phyloP scores from a whole-genome alignment of 2,329 filamentous ascomycete species.

The Phialophora macrospora region DNA sequence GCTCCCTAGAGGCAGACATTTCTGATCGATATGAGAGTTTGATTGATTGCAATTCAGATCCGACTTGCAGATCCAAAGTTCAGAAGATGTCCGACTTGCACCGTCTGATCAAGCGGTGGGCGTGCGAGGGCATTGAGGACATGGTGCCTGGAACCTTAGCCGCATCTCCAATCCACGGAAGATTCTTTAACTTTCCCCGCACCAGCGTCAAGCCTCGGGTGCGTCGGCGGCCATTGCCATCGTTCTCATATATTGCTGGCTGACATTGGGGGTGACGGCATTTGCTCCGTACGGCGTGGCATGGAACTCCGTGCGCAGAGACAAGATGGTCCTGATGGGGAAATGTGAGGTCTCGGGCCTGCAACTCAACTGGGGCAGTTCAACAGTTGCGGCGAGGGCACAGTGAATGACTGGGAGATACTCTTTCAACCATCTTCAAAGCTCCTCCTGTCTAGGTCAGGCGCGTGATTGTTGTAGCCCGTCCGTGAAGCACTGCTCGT shows the following conservation, averaged over 20 bases:
- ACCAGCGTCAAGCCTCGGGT: neutral
- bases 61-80: neutral
- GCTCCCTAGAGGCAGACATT: conserved; percentile 6
- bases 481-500: neutral
- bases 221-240: neutral
- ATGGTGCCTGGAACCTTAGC: neutral
- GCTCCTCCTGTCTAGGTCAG: neutral
- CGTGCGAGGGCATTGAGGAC: neutral
- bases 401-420: neutral
- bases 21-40: neutral
- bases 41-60: neutral
- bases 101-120: neutral
- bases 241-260: neutral
- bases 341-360: neutral
- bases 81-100: neutral
- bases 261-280: neutral
- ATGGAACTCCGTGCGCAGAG: neutral
- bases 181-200: neutral
- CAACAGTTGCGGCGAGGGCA: neutral
- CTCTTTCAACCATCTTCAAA: neutral
- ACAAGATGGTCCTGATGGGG: neutral
- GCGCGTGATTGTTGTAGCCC: neutral
- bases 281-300: neutral
- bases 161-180: neutral
- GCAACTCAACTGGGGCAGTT: neutral